Evolutionary conservation across 2,329 filamentous ascomycete species (phyloP).

Genomic region (Emericellopsis atlantica): DNA sequence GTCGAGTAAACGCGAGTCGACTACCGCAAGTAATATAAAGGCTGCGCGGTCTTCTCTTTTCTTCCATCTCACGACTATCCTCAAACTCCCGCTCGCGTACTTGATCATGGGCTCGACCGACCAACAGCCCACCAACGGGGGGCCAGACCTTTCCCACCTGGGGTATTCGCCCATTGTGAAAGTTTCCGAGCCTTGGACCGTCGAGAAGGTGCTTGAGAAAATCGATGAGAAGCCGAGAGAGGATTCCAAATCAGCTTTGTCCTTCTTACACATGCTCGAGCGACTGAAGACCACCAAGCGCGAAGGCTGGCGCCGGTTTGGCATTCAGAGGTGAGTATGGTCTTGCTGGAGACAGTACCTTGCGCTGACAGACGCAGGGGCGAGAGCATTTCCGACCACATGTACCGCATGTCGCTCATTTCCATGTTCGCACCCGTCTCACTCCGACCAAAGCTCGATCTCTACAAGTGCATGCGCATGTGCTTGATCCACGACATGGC

Average conservation of each 20-base stretch:
- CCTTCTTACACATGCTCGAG: constrained; percentile 91
- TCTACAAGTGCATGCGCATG: constrained; percentile 84
- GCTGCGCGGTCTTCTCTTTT: background rate
- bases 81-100: too few species aligned
- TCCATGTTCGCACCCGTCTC: constrained; percentile 78
- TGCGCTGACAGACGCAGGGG: constrained; percentile 30
- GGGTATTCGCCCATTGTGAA: constrained; percentile 22
- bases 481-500: constrained; percentile 97
- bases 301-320: constrained; percentile 89
- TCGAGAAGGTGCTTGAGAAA: constrained; percentile 50
- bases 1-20: too few species aligned
- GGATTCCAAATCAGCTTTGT: constrained; percentile 59
- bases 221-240: constrained; percentile 53
- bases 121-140: background rate
- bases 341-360: background rate
- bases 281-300: constrained; percentile 92
- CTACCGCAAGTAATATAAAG: too few species aligned
- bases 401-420: constrained; percentile 98
- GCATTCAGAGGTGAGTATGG: constrained; percentile 39
- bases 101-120: constrained; percentile 1
- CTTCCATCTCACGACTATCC: background rate
- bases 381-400: constrained; percentile 94
- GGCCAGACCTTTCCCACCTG: constrained; percentile 9
- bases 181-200: constrained; percentile 37
- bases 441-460: constrained; percentile 59